These are phyloP conservation scores for Gomphus sp. DNA, from an alignment of 1,284 basidiomycete species.

Conservation along the genomic window DNA sequence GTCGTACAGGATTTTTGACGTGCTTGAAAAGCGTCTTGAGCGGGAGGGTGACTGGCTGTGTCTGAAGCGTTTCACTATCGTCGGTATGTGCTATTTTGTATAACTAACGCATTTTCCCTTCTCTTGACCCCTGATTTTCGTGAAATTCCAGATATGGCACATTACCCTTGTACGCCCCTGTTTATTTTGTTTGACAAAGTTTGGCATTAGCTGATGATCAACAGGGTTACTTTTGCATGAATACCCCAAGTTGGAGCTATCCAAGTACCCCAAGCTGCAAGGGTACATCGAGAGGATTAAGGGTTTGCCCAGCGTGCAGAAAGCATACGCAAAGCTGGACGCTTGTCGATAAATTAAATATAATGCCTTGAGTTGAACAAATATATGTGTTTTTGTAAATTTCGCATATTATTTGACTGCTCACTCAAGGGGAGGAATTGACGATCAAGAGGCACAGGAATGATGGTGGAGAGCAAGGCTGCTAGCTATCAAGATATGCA, in stretches of 20 bases:
- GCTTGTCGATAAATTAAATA: background rate
- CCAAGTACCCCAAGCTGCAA: background rate
- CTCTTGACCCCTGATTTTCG: background rate
- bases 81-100: background rate
- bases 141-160: background rate
- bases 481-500: no score
- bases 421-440: no score
- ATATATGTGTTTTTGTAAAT: no score
- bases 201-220: background rate
- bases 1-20: slow-evolving; percentile 17
- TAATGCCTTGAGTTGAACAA: no score
- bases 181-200: background rate
- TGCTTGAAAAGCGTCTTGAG: slow-evolving; percentile 19
- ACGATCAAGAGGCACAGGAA: no score
- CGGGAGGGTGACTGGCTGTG: slow-evolving; percentile 13
- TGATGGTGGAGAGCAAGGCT: no score
- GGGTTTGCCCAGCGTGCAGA: slow-evolving; percentile 1
- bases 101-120: no score
- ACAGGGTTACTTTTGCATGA: background rate
- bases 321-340: background rate
- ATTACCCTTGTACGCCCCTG: background rate
- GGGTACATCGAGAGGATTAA: background rate
- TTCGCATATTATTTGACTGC: no score
- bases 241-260: background rate
- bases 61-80: background rate